Evolutionary conservation across 495 filamentous ascomycete species (phyloP), one percentile per base, ranked within the genome.

Genomic region (Viridothelium virens): DNA sequence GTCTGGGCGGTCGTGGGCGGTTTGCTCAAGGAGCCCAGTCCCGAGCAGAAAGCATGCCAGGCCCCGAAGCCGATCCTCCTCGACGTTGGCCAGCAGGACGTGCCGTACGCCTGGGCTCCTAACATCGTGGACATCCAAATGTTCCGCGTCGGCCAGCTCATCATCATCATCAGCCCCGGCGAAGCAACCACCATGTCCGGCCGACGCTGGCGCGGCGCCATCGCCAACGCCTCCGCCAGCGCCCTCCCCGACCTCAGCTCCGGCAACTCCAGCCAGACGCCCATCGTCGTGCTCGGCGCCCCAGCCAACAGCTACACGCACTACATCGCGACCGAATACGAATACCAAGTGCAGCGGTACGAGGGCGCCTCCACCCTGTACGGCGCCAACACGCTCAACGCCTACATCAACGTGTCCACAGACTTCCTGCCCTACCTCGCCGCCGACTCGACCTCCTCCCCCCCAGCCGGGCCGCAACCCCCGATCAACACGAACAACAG

Each of bases 171-270:
- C 36, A 89, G 87, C 31, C 89, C 92, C 0, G 94, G 94, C 63
- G 94, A 97, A 77, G 92, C 91, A 9, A 96, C 89, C 0, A 97
- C 93, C 1, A 98, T 98, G 93, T 87, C 92, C 11, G 93, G 94
- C 0, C 83, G 93, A 16, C 87, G 94, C 14, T 98, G 94, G 94
- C 90, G 88, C 74, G 84, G 87, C 44, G 88, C 91, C n/a, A 83
- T 97, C 31, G 69, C 70, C 33, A 76, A 80, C n/a, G 81, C 81
- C 31, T 78, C 82, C 0, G 76, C 80, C 7, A 67, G 76, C 1
- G 74, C 80, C 0, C 80, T 88, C 7, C 63, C 70, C 12, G 67
- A 68, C 39, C 46, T 44, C 14, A n/a, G 38, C 11, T 61, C 44
- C 38, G 48, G 12, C 31, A 38, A 63, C 2, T 34, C 33, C 50